These are phyloP conservation scores for Xylaria curta DNA, from an alignment of 495 filamentous ascomycete genomes.

Conservation along the genomic window DNA sequence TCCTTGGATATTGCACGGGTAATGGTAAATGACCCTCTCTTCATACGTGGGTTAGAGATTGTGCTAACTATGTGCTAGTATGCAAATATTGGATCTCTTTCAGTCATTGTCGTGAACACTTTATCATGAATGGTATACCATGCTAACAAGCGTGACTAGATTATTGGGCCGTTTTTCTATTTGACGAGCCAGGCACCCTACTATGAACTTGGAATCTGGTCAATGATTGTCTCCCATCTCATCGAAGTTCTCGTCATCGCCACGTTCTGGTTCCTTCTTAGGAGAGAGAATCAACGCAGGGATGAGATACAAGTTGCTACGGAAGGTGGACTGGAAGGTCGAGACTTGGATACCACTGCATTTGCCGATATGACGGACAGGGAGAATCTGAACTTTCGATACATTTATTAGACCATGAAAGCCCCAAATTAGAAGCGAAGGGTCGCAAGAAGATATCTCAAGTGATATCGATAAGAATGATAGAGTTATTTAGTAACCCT, in stretches of 20 bases:
- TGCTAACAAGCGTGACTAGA: slow-evolving; percentile 29
- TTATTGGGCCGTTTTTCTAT: slow-evolving; percentile 69
- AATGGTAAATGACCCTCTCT: slow-evolving; percentile 19
- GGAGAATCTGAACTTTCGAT: slow-evolving; percentile 62
- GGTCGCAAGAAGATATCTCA: not conserved
- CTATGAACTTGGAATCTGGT: slow-evolving; percentile 66
- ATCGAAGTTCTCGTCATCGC: slow-evolving; percentile 58
- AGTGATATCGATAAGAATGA: not conserved
- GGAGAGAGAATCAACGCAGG: slow-evolving; percentile 62
- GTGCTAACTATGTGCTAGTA: slow-evolving; percentile 21
- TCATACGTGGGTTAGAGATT: not conserved
- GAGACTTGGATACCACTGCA: slow-evolving; percentile 61
- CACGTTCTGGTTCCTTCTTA: slow-evolving; percentile 54
- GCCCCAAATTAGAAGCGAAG: not conserved
- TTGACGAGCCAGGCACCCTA: slow-evolving; percentile 60
- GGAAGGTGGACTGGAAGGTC: slow-evolving; percentile 47
- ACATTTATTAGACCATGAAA: slow-evolving; percentile 31
- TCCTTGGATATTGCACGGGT: slow-evolving; percentile 49
- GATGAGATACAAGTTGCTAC: slow-evolving; percentile 48
- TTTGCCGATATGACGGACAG: slow-evolving; percentile 67
- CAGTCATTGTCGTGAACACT: not conserved
- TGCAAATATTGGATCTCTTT: slow-evolving; percentile 36
- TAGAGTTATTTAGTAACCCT: not conserved
- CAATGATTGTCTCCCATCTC: slow-evolving; percentile 67
- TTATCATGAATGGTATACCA: not conserved